Conservation (phyloP, 2,329 filamentous ascomycete genomes). For the Dothiorella sarmentorum region DNA sequence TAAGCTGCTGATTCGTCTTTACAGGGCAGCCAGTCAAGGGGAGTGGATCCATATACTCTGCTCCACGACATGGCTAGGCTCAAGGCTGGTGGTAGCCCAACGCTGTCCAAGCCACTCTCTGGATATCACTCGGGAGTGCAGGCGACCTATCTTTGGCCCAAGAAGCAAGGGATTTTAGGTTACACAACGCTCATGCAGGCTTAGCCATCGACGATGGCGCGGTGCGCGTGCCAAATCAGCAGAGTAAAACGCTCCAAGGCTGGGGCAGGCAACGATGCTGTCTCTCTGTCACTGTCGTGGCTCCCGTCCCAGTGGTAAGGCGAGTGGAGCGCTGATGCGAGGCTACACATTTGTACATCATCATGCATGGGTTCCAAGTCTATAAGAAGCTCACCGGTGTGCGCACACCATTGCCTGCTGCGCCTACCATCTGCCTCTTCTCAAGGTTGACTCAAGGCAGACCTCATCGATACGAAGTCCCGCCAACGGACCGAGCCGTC, state of each 20-base stretch:
- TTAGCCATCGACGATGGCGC: background rate
- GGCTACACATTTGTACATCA: background rate
- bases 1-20: background rate
- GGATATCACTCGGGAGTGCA: no score
- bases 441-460: background rate
- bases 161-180: background rate
- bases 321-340: background rate
- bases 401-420: background rate
- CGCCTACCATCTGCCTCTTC: background rate
- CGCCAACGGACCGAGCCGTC: background rate
- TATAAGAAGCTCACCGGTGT: slow-evolving; percentile 9
- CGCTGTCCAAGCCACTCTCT: background rate
- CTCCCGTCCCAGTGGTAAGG: background rate
- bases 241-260: background rate
- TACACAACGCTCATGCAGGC: background rate
- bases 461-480: background rate
- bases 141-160: background rate
- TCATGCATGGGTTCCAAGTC: background rate
- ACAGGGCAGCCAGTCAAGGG: background rate
- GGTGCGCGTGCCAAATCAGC: background rate
- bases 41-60: background rate
- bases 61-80: background rate
- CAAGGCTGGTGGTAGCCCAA: background rate
- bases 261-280: background rate
- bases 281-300: background rate